Evolutionary conservation across 108 stramenopile species (phyloP).

Genomic region (Pseudonitzschia pungens): DNA sequence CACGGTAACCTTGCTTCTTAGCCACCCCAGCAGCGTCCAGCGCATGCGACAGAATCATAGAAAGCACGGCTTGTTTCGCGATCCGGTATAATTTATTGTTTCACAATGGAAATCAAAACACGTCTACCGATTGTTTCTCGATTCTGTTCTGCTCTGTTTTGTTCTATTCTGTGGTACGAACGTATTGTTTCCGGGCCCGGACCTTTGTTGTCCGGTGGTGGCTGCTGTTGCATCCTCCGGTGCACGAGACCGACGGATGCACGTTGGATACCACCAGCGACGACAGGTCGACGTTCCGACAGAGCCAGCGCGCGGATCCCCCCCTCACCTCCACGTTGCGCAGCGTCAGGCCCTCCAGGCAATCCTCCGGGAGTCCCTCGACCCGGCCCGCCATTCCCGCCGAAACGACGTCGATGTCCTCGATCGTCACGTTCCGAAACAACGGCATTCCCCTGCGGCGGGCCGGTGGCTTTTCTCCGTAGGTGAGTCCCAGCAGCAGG

Average conservation of each 20-base stretch:
- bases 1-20: too few relatives aligned
- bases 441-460: background rate
- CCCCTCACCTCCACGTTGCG: background rate
- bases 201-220: background rate
- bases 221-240: constrained; percentile 3
- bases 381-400: constrained; percentile 10
- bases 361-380: constrained; percentile 15
- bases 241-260: constrained; percentile 6
- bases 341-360: constrained; percentile 10
- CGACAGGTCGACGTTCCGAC: constrained; percentile 1
- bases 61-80: too few relatives aligned
- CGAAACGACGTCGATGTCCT: constrained; percentile 4
- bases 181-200: background rate
- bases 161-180: too few relatives aligned
- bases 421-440: constrained; percentile 13
- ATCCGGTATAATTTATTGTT: too few relatives aligned
- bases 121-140: too few relatives aligned
- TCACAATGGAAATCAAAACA: too few relatives aligned
- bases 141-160: too few relatives aligned
- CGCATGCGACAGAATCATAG: too few relatives aligned
- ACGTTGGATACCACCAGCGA: constrained; percentile 1
- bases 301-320: constrained; percentile 1
- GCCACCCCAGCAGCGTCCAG: too few relatives aligned
- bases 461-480: background rate
- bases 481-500: constrained; percentile 7